Conservation (phyloP, 176 grass and related monocot genomes). For the Thalia dealbata region DNA sequence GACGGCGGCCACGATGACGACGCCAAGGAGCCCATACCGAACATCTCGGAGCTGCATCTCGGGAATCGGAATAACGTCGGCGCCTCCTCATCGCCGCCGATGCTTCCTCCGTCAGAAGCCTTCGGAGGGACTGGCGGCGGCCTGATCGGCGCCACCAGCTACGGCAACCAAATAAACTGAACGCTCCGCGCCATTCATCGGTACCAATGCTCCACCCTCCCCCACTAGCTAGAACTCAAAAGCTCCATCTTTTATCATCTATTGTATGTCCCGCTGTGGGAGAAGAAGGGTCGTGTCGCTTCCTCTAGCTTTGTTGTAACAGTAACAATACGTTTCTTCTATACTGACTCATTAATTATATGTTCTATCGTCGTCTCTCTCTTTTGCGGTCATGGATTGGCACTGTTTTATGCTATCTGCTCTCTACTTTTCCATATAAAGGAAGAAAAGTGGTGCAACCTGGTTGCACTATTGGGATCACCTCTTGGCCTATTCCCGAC, state of each 20-base stretch:
- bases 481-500: neutral
- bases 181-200: neutral
- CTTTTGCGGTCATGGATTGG: neutral
- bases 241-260: neutral
- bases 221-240: neutral
- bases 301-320: conserved; percentile 5
- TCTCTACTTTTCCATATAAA: neutral
- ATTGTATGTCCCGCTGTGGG: neutral
- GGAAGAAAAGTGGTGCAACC: neutral
- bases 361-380: neutral
- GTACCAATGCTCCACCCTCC: neutral
- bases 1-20: conserved; percentile 24
- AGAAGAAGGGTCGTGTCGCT: neutral
- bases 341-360: conserved; percentile 1
- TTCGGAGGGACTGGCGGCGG: neutral
- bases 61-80: conserved; percentile 20
- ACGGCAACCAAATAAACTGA: conserved; percentile 10
- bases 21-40: conserved; percentile 35
- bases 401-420: neutral
- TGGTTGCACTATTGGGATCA: neutral
- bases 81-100: neutral
- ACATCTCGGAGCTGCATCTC: conserved; percentile 82
- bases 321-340: neutral
- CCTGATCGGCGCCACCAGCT: neutral
- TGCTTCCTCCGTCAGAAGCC: neutral